Evolutionary conservation across 805 yeast species (phyloP).

Genomic region (Vanderwaltozyma yarrowii): DNA sequence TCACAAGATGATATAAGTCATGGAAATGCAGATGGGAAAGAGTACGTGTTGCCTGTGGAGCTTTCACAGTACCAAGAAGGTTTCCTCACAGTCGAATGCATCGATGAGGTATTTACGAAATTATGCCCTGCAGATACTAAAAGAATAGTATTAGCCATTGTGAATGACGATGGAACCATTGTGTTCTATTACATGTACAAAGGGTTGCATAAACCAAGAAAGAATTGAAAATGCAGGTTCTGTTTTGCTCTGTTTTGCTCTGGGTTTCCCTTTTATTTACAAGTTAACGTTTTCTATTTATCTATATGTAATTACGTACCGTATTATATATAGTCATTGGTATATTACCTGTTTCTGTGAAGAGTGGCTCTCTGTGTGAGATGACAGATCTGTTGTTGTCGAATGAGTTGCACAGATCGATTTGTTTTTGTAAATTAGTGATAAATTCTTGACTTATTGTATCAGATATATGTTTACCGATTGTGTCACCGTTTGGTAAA

Average conservation of each 20-base stretch:
- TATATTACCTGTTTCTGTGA: constrained; percentile 24
- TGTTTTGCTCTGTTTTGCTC: too few relatives aligned
- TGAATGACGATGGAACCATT: constrained; percentile 57
- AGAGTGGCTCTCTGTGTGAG: constrained; percentile 15
- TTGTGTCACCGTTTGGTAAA: constrained; percentile 17
- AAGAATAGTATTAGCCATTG: constrained; percentile 44
- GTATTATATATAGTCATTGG: constrained; percentile 17
- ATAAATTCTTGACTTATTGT: constrained; percentile 9
- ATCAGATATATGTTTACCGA: constrained; percentile 9
- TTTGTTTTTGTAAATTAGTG: constrained; percentile 3
- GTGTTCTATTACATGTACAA: constrained; percentile 61
- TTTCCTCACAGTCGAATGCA: constrained; percentile 15
- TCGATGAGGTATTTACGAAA: constrained; percentile 14
- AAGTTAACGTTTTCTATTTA: not conserved
- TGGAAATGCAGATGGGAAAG: constrained; percentile 6
- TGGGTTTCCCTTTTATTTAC: not conserved
- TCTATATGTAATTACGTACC: not conserved
- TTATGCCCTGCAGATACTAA: constrained; percentile 20
- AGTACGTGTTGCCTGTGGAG: constrained; percentile 24
- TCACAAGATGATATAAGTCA: constrained; percentile 13
- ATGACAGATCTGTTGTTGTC: not conserved
- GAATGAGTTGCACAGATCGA: constrained; percentile 3
- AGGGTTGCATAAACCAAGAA: constrained; percentile 56
- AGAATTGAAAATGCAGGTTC: too few relatives aligned
- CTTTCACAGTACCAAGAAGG: constrained; percentile 20